Evolutionary conservation across 1,284 basidiomycete genomes (phyloP), one percentile per base, ranked within the genome.

Genomic region (Athelia sp.): DNA sequence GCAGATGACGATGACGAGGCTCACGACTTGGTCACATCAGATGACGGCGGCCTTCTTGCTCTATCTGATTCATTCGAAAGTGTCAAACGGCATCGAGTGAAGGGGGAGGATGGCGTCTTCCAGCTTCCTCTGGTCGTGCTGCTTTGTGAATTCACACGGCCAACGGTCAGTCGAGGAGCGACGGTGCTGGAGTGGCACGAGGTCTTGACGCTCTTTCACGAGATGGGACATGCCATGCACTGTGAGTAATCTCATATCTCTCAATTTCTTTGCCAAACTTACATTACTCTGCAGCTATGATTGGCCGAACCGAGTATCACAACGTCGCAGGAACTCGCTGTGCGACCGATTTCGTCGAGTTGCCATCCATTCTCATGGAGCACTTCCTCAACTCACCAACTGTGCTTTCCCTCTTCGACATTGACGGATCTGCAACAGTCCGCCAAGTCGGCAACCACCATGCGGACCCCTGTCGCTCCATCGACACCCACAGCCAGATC

Each of bases 191-290:
- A 87, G 51, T 99, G 96, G 95, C 87, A 91, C 60, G 94, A 99
- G 60, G 90, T 98, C 9, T 78, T 91, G 64, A 99, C 96, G 1
- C 72, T 99, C 18, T 98, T 97, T 69, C 96, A 99, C 62, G 96
- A 99, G 69, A 98, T 99, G 95, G 96, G 96, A 0, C 96, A 99
- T 67, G 96, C 97, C 1, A 93, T 99, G 79, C 96, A 99, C 64
- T 99, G 95, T 95, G 61, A 78, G 93, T 76, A 4, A 8, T 26
- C 45, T 50, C 22, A n/a, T 45, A 36, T 49, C 35, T 38, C 52
- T 36, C 23, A 46, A 15, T 32, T 47, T 46, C 46, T 13, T 18
- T 48, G 47, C 24, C 31, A 49, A 46, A 43, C 46, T 50, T 10
- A 23, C 34, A 22, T 42, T 38, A n/a, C 17, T 47, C 35, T 48